Base-by-base conservation (phyloP, 805 yeast genomes). In the Teunomyces lycoperdinae region DNA sequence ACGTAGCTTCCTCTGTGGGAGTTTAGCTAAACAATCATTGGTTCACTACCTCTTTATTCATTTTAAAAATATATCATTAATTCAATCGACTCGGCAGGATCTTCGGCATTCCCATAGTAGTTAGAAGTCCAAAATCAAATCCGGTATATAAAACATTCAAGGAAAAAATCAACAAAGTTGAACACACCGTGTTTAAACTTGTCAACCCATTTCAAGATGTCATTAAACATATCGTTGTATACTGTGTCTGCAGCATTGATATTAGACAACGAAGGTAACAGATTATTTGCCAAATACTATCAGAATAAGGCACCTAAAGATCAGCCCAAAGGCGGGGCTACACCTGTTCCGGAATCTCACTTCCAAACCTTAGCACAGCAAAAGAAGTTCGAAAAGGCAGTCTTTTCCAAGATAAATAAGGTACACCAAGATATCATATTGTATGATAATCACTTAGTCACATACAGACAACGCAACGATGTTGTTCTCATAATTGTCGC, bases 401-500 rank as follows among this genome's bases (percentile, higher is more conserved):
- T 94, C 35, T 85, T 84, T 59, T 64, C 70, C 40, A 94, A 91
- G 67, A 84, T 96, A n/a, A 79, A 79, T 66, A 88, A 89, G 60
- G 83, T 84, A 53, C 83, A 86, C 61, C 80, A 86, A 44, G 98
- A 91, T 60, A 82, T 94, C 47, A 69, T 89, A 51, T 74, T 94
- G 40, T 85, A 82, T 61, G 96, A 90, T 59, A 81, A 81, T 62
- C 85, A 84, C 55, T 74, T 89, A 51, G 83, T 91, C 34, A 85
- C 89, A n/a, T 94, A 90, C 71, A 90, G 88, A 67, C 95, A 90
- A 66, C 73, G 80, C 50, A 77, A 88, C 46, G 98, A 94, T 63
- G 78, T 85, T 38, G 67, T 86, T 24, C 65, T 94, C 47, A 82
- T 85, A 56, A 63, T 91, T 42, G 79, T 89, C 46, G 92, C 92